Evolutionary conservation across 352 stramenopile genomes (phyloP), one percentile per base, ranked within the genome.

Genomic region (Thalassiosira sp.): DNA sequence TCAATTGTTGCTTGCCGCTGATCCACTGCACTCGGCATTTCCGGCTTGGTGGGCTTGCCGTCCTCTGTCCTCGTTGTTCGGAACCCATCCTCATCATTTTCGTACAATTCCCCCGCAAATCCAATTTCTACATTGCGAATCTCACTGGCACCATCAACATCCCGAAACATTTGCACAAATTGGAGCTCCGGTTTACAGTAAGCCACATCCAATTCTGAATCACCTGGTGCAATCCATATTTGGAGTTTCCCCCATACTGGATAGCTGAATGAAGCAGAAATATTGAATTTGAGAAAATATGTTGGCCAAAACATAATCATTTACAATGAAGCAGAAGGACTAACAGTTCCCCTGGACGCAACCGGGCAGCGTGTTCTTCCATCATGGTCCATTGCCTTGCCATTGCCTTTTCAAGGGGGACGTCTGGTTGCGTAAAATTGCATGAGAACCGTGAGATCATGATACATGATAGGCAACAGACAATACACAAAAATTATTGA

Each of bases 141-240:
- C 24, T 68, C 35, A 31, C 52, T 33, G 24, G 54, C 46, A 61
- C 46, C 68, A 37, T 76, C 54, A 37, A 69, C 35, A 57, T 75
- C 66, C 28, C 72, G 28, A 62, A 70, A 62, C 75, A 89, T 85
- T 69, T 88, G 84, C 7, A 59, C n/a, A 52, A 90, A 86, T 22
- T 72, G 13, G 16, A 90, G 46, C 31, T 74, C 35, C 7, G 85
- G 82, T 67, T 82, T 72, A 75, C 88, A 87, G 65, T 93, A 93
- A 0, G 87, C 87, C 7, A 93, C 83, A 60, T 93, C 85, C 51
- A 93, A 42, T 71, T 93, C 87, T 1, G 78, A 87, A 77, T 93
- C 85, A 40, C 83, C 83, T 1, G 85, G 83, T 43, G 83, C 83
- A 6, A 78, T 72, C 87, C 85, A 93, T 10, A 91, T 48, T 79